Percentiles rank a stretch among this genome's conserved stretches.
These are phyloP conservation scores for Mortierella claussenii DNA, from an alignment of 192 early-diverging fungal species.

Conservation along the genomic window DNA sequence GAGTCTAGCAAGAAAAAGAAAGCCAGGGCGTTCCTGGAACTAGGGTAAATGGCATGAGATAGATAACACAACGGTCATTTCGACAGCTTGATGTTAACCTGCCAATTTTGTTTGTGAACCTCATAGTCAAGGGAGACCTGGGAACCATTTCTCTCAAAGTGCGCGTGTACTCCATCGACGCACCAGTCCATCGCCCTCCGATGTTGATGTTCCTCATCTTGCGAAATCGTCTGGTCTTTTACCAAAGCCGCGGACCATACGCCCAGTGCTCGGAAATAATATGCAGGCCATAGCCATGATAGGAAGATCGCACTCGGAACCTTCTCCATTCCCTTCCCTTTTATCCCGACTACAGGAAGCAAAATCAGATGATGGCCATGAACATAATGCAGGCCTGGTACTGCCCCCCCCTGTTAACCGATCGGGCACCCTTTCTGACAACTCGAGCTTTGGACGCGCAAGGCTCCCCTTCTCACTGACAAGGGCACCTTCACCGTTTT, in stretches of 20 bases:
- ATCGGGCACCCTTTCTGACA: slow-evolving; percentile 2
- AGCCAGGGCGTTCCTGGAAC: slow-evolving; percentile 4
- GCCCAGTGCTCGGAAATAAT: not conserved
- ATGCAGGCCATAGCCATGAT: not conserved
- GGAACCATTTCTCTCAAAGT: slow-evolving; percentile 40
- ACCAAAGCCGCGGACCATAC: not conserved
- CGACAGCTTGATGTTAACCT: not conserved
- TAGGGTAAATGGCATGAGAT: slow-evolving; percentile 3
- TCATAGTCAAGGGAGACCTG: slow-evolving; percentile 11
- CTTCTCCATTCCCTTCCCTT: not conserved
- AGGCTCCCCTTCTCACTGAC: not conserved
- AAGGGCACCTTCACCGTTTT: not conserved
- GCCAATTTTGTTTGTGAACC: not conserved
- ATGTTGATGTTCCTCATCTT: not conserved
- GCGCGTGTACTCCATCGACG: slow-evolving; percentile 14
- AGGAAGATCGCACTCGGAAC: slow-evolving; percentile 11
- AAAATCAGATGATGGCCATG: not conserved
- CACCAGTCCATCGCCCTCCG: not conserved
- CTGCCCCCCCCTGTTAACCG: slow-evolving; percentile 7
- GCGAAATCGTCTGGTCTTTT: not conserved
- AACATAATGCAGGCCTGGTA: not conserved
- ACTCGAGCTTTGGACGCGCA: not conserved
- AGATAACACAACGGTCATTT: not conserved
- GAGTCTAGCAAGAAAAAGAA: slow-evolving; percentile 20
- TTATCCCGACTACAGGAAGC: slow-evolving; percentile 3